Conservation (phyloP, 2,329 filamentous ascomycete species). For the Fusarium subglutinans region DNA sequence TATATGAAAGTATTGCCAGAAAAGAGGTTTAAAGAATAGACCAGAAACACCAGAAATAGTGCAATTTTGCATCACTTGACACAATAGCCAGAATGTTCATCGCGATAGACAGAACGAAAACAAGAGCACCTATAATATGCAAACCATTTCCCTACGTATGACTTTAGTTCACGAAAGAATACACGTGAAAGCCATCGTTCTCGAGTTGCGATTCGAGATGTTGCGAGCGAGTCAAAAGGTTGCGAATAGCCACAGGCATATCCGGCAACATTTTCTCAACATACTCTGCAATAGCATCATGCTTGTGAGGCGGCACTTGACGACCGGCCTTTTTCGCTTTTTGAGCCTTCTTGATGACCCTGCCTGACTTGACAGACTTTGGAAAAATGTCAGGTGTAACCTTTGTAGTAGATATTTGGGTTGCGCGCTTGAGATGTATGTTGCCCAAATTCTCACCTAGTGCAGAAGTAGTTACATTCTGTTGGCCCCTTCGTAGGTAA, state of each 20-base stretch:
- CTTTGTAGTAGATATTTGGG: neutral
- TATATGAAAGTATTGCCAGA: neutral
- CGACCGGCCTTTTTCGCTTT: neutral
- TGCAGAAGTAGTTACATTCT: neutral
- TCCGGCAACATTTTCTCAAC: conserved; percentile 1
- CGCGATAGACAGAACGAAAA: neutral
- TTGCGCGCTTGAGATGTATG: conserved; percentile 14
- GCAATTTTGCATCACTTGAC: conserved; percentile 5
- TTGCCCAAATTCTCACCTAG: neutral
- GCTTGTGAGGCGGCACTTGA: neutral
- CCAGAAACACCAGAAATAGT: neutral
- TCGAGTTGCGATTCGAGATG: conserved; percentile 20
- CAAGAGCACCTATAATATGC: neutral
- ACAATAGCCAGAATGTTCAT: neutral
- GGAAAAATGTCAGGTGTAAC: neutral
- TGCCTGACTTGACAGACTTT: neutral
- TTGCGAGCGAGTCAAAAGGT: conserved; percentile 20
- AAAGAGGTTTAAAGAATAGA: neutral
- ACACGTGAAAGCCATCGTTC: neutral
- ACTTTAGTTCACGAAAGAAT: conserved; percentile 1
- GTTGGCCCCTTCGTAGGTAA: neutral
- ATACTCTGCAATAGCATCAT: neutral
- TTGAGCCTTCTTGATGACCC: conserved; percentile 6
- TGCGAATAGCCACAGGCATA: conserved; percentile 36
- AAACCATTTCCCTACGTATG: neutral